Percentiles rank a stretch among this genome's conserved stretches.
These are phyloP conservation scores for Spizellomyces punctatus DNA, from an alignment of 192 early-diverging fungal genomes.

Conservation along the genomic window DNA sequence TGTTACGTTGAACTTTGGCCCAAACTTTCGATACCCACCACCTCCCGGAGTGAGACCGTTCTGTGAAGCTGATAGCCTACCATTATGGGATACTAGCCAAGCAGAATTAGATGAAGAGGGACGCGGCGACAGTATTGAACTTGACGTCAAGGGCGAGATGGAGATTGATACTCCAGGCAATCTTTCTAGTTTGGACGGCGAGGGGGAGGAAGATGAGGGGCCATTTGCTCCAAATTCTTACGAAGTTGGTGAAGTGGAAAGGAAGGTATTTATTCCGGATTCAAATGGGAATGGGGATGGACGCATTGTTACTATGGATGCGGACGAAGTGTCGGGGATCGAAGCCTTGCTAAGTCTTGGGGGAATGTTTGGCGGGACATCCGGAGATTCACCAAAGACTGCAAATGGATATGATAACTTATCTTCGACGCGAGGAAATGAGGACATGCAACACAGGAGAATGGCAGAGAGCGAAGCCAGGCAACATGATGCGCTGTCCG, in stretches of 20 bases:
- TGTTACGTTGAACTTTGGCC: constrained; percentile 70
- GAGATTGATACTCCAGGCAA: background rate
- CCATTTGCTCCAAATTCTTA: constrained; percentile 12
- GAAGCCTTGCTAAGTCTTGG: constrained; percentile 8
- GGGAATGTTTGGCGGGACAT: background rate
- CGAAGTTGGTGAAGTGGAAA: constrained; percentile 20
- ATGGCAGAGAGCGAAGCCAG: too few species aligned
- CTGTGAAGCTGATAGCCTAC: constrained; percentile 26
- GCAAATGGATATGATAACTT: too few species aligned
- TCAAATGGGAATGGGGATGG: too few species aligned
- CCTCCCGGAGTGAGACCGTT: constrained; percentile 44
- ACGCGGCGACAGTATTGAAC: constrained; percentile 5
- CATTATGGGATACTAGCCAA: constrained; percentile 1
- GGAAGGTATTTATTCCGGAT: too few species aligned
- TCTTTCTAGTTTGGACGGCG: constrained; percentile 4
- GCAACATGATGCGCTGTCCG: background rate
- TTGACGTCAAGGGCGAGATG: constrained; percentile 3
- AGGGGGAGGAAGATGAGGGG: constrained; percentile 15
- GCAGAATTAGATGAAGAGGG: constrained; percentile 5
- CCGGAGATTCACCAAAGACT: too few species aligned
- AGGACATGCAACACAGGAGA: too few species aligned
- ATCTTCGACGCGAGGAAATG: too few species aligned
- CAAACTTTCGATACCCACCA: constrained; percentile 62
- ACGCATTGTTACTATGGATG: constrained; percentile 1
- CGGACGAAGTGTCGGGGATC: constrained; percentile 9